Base-by-base conservation (phyloP, 108 stramenopile species). In the Nannochloropsis oceanica region DNA sequence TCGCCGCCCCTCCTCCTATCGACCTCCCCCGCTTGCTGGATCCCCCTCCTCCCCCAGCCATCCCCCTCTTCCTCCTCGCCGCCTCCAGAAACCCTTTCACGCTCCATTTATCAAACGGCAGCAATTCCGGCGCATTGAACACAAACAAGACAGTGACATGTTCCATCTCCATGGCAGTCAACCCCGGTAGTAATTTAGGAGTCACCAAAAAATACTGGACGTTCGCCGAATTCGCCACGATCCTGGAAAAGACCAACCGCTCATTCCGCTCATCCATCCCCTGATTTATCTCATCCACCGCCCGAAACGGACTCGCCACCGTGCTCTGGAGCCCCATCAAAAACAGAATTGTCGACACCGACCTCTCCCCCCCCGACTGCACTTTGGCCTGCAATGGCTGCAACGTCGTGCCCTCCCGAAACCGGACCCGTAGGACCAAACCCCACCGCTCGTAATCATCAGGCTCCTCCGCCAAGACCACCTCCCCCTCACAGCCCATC, bases 121-220 rank as follows among this genome's bases (percentile, higher is more conserved):
- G 22, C 11, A 82, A 11, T 24, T 82, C 27, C 26, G 91, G 85
- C 14, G 97, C 99, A 86, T 96, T 97, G 86, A 95, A 95, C 44
- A 99, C 93, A 87, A 94, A 92, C 42, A 95, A 92, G 27, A 98
- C 90, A 27, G 94, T 96, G 84, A 96, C 93, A 26, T 94, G 93
- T 46, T 94, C 93, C 79, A 95, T 94, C 86, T 96, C 94, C 96
- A 98, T 96, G 44, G 95, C 96, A 18, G 86, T 89, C 9, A 99
- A 89, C 86, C 96, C 96, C n/a, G 95, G 95, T 12, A 98, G 92
- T 26, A 99, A 93, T 91, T 98, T 99, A 11, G 97, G 97, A n/a
- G 97, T 98, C 83, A 98, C 95, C 83, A 99, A 90, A 87, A 97
- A 98, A 90, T 98, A 99, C 87, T 99, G 97, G 88, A 91, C 90